Base-by-base conservation (phyloP, 1,284 basidiomycete species). In the Ceraceosorus bombacis region DNA sequence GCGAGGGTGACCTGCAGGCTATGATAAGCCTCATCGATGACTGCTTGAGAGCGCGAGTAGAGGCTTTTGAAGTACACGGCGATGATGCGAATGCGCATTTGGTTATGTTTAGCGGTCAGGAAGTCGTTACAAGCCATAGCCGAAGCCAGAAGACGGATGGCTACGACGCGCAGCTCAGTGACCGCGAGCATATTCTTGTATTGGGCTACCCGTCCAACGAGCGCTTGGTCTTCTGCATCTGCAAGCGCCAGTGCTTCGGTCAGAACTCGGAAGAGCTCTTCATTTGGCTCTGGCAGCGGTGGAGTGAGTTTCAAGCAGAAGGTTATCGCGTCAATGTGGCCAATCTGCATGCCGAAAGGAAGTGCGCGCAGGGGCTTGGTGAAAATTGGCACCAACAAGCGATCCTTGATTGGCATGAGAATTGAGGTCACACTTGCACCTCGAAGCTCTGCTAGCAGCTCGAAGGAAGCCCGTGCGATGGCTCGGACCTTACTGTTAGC, bases 21-120 rank as follows among this genome's bases (percentile, higher is more conserved):
- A 68, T 94, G 89, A 72, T 97, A 92, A 1, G 95, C 93, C 8
- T 92, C 92, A 69, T 94, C 87, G 71, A 97, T 96, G 63, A 99
- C 89, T 73, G 96, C 92, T 10, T 86, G 83, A n/a, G 87, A 89
- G 17, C 86, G 83, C 4, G 93, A 95, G 79, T 99, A 99, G 51
- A 99, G 83, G 12, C 94, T 93, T 80, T 98, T 98, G 84, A 99
- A 99, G 81, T 98, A 98, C 17, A 97, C 90, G 40, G 88, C 83
- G 36, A 92, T 95, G 46, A 97, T 94, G 85, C 87, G 79, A 89
- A 89, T 56, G 38, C 75, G 67, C 70, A 74, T 71, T 62, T 73
- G 58, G 13, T 62, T 62, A 61, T 76, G 73, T 59, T 71, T 70
- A 39, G 69, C 61, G 5, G 50, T 60, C 8, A 58, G 27, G 80